Percentiles rank a stretch among this genome's conserved stretches.
Evolutionary conservation across 1,284 basidiomycete genomes (phyloP).

Genomic region (Cystobasidiaceae sp.): DNA sequence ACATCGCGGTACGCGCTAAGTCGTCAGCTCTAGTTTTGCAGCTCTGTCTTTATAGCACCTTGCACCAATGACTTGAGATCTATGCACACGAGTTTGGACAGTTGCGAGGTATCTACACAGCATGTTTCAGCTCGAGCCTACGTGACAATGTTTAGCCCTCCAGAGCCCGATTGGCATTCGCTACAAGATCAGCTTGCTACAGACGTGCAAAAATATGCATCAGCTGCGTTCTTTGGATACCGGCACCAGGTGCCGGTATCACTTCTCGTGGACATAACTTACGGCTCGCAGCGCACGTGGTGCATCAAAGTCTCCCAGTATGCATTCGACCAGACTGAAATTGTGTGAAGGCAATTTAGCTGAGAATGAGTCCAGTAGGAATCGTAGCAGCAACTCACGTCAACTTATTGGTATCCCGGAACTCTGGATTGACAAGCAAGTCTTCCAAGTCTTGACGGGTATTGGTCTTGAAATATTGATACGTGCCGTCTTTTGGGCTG

Average conservation of each 20-base stretch:
- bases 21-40: no score
- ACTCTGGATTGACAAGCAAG: conserved; percentile 58
- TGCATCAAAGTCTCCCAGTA: conserved; percentile 82
- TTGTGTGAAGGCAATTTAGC: conserved; percentile 83
- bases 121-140: no score
- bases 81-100: no score
- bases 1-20: no score
- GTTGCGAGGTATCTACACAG: no score
- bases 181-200: conserved; percentile 31
- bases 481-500: conserved; percentile 53
- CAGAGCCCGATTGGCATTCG: conserved; percentile 68
- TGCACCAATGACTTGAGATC: no score
- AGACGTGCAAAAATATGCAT: conserved; percentile 46
- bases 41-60: no score
- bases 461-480: conserved; percentile 56
- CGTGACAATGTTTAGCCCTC: no score
- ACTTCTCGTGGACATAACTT: conserved; percentile 51
- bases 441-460: conserved; percentile 61
- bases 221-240: conserved; percentile 42
- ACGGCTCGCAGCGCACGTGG: conserved; percentile 57
- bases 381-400: conserved; percentile 17
- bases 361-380: no score
- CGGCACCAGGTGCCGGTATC: conserved; percentile 2
- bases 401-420: conserved; percentile 59
- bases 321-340: conserved; percentile 63